Base-by-base conservation (phyloP, 352 stramenopile genomes). In the Globisporangium solare region DNA sequence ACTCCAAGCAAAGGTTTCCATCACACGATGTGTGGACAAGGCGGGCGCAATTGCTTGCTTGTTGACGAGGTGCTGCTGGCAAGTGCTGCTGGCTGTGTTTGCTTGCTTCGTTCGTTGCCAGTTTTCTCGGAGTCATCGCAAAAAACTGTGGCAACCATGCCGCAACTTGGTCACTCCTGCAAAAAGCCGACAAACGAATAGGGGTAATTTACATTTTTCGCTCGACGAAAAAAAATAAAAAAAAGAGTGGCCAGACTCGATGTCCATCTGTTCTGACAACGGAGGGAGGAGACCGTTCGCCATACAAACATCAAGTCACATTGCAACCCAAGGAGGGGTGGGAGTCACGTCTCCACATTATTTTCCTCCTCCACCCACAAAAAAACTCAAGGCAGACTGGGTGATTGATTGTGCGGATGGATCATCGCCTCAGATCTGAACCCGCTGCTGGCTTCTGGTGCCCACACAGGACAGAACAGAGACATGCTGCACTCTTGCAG, bases 401-500 rank as follows among this genome's bases (percentile, higher is more conserved):
- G 18, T 51, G 46, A 51, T 51, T 18, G 20, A 11, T 22, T 47
- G 41, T 47, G 41, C 18, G 42, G 42, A 18, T 43, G 3, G 39
- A 43, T 51, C 7, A 43, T 51, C 20, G 46, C 46, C 24, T 51
- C 46, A 51, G 20, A 35, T 51, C 24, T 51, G 20, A 55, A 55
- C 20, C 24, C 21, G 18, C 18, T 35, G 27, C 27, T 35, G 27
- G 27, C 7, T 35, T 6, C 24, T 27, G 24, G 24, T 27, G 24
- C 24, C 27, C 27, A 35, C 7, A 35, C 27, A 6, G 27, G 27
- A 35, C 27, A 35, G 4, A 35, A 35, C 27, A 35, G 27, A 35
- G 27, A 35, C 27, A 35, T 35, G 27, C 27, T 35, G 27, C 7
- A 35, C 6, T 35, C 27, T 35, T 35, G 10, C 5, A 11, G 27